These are phyloP conservation scores for Tolypocladium inflatum DNA, from an alignment of 2,329 filamentous ascomycete species.

Conservation along the genomic window DNA sequence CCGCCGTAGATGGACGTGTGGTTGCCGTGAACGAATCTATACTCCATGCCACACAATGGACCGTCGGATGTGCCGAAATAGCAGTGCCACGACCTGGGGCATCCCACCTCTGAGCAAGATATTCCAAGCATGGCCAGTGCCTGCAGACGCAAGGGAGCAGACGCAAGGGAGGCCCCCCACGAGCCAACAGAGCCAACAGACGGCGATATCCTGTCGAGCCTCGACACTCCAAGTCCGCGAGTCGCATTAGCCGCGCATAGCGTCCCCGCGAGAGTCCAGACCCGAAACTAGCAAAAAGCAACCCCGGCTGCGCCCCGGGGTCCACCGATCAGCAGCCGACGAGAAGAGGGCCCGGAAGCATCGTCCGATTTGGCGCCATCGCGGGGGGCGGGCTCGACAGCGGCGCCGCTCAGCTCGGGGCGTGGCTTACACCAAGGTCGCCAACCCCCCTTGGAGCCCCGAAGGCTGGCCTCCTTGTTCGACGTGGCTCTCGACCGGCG, in stretches of 20 bases:
- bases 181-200: background rate
- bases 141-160: background rate
- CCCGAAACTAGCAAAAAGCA: background rate
- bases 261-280: background rate
- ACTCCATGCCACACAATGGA: too few relatives aligned
- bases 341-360: background rate
- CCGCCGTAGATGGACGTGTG: background rate
- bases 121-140: background rate
- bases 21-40: background rate
- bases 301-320: background rate
- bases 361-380: background rate
- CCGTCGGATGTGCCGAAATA: background rate
- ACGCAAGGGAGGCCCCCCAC: background rate
- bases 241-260: background rate
- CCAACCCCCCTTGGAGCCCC: too few relatives aligned
- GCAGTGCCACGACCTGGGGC: background rate
- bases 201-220: background rate
- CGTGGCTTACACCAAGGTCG: background rate
- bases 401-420: background rate
- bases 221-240: background rate
- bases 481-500: too few relatives aligned
- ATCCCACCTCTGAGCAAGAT: background rate
- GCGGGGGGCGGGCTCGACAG: background rate
- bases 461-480: too few relatives aligned
- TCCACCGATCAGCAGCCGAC: background rate